Percentiles rank a stretch among this genome's conserved stretches.
These are phyloP conservation scores for Amanita molliuscula DNA, from an alignment of 768 basidiomycete species.

Conservation along the genomic window DNA sequence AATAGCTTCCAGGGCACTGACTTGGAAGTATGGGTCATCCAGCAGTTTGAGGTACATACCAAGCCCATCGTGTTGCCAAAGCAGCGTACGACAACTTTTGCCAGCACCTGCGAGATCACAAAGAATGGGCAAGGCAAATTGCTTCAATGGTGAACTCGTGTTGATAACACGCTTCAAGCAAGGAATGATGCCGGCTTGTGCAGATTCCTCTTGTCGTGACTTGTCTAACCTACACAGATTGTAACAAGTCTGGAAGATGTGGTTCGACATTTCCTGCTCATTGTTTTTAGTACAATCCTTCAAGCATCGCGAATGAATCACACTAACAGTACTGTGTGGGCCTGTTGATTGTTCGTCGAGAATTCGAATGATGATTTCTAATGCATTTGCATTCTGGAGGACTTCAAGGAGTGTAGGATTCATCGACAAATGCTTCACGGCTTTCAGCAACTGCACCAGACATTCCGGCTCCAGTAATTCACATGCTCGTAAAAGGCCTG, in stretches of 20 bases:
- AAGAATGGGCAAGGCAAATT: conserved; percentile 93
- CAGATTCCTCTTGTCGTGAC: conserved; percentile 92
- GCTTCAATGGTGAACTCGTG: conserved; percentile 85
- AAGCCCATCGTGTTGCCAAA: conserved; percentile 95
- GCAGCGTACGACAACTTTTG: conserved; percentile 78
- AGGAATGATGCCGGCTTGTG: conserved; percentile 90
- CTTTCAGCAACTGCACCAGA: conserved; percentile 83
- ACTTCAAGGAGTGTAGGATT: conserved; percentile 84
- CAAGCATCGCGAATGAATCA: neutral
- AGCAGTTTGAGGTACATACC: conserved; percentile 67
- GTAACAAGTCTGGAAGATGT: conserved; percentile 95
- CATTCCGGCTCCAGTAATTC: conserved; percentile 82
- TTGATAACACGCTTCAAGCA: conserved; percentile 83
- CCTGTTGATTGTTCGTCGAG: conserved; percentile 75
- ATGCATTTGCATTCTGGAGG: conserved; percentile 90
- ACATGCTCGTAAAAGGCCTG: conserved; percentile 83
- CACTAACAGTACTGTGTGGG: conserved; percentile 67
- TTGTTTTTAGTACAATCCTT: neutral
- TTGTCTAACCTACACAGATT: conserved; percentile 94
- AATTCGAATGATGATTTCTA: conserved; percentile 82
- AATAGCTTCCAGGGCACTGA: conserved; percentile 84
- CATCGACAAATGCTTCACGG: conserved; percentile 95
- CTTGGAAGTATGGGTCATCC: conserved; percentile 85
- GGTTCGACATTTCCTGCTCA: conserved; percentile 90
- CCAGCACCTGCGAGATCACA: conserved; percentile 95